Percentiles rank a stretch among this genome's conserved stretches.
Conservation (phyloP, 2,329 filamentous ascomycete species). For the Acephala macrosclerotiorum region DNA sequence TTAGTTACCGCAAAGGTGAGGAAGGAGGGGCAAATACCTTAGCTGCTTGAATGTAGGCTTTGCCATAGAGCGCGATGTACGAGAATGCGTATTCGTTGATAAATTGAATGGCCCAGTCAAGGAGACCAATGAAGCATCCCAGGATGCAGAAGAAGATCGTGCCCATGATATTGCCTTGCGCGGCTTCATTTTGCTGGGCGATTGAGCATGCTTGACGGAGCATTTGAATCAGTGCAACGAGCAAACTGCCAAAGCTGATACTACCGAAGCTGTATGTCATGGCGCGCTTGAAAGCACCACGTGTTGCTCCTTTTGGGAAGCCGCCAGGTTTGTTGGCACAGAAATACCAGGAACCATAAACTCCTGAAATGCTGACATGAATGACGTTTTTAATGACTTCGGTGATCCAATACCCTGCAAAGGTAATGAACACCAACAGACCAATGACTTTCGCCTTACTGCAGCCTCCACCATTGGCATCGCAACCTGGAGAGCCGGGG, state of each 20-base stretch:
- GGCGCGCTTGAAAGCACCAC: constrained; percentile 81
- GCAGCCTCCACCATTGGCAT: constrained; percentile 59
- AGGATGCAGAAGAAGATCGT: constrained; percentile 76
- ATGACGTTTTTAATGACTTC: constrained; percentile 96
- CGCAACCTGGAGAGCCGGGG: constrained; percentile 61
- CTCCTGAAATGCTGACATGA: constrained; percentile 84
- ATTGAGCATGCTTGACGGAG: constrained; percentile 82
- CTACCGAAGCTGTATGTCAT: constrained; percentile 93
- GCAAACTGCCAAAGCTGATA: constrained; percentile 83
- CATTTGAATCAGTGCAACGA: constrained; percentile 88
- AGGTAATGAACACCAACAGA: constrained; percentile 84
- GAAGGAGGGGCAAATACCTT: constrained; percentile 62
- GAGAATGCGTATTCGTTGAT: constrained; percentile 93
- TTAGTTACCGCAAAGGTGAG: constrained; percentile 11
- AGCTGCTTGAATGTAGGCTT: constrained; percentile 83
- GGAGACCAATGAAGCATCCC: constrained; percentile 75
- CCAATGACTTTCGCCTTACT: constrained; percentile 82
- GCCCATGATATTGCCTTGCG: constrained; percentile 73
- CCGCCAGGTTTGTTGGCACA: constrained; percentile 64
- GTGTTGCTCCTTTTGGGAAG: constrained; percentile 80
- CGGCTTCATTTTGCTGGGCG: constrained; percentile 70
- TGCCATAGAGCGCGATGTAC: constrained; percentile 92
- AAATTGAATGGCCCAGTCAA: constrained; percentile 88
- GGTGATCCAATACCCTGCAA: constrained; percentile 92
- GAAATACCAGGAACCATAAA: constrained; percentile 96